Base-by-base conservation (phyloP, 176 grass and related monocot genomes). In the Musa acuminata region DNA sequence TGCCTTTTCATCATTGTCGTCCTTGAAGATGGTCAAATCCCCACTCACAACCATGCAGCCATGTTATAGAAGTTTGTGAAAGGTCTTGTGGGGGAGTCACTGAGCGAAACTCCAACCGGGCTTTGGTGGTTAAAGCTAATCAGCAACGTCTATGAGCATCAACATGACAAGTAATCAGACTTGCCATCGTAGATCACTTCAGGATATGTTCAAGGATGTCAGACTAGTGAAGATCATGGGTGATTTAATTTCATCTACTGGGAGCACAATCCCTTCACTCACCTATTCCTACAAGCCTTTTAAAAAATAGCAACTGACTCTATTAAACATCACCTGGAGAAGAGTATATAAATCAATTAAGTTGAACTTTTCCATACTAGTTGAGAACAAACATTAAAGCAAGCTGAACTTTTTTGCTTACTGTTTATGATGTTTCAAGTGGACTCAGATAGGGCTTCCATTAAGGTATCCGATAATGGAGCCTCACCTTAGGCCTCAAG, bases 131-230 rank as follows among this genome's bases (percentile, higher is more conserved):
- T 72, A 43, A 43, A 43, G 35, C 35, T 99, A 99, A 66, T 95
- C 95, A 16, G 80, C 80, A 77, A 95, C 85, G 59, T 99, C 96
- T 82, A 95, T 77, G 71, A 91, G 96, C 91, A 99, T 95, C 96
- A 88, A 99, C 96, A 99, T 99, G 65, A 99, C 88, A 66, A 95
- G 64, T 85, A 83, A 71, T 82, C 76, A 21, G 88, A 89, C 54
- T 69, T 68, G 49, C 89, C 88, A 73, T 99, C 95, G 84, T 91
- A 95, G 81, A 99, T 99, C 78, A 99, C 96, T 71, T 99, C 95
- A 55, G 96, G 96, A 59, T 88, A 43, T 43, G 90, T 83, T 99
- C 96, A 13, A 99, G 78, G 72, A 99, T 91, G 65, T 95, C 95
- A 70, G 83, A 91, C 83, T 87, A 89, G 83, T 95, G 85, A 71